Base-by-base conservation (phyloP, 1,139 yeast genomes). In the Nadsonia starkeyi-henricii region DNA sequence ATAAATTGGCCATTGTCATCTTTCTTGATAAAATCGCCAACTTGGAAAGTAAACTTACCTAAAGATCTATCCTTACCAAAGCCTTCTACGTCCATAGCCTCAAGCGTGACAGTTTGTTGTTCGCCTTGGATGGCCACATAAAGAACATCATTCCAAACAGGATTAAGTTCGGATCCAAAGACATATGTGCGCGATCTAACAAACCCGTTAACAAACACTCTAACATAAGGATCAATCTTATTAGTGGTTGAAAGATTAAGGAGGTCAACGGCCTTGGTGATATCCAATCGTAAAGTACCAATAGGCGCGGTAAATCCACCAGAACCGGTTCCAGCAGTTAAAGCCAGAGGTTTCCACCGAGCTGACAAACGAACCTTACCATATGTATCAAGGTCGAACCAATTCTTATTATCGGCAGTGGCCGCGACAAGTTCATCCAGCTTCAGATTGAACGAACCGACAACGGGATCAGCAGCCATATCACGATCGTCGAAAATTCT, bases 261-360 rank as follows among this genome's bases (percentile, higher is more conserved):
- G 59, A 91, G 73, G 52, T 79, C 81, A 51, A 73, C 75, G 44
- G 93, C 96, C 53, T 74, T 75, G 56, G 77, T 77, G 53, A 91
- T 65, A 56, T 79, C 75, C 48, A 91, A 72, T 61, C 97, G 79
- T n/a, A 89, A 72, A 41, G 83, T 93, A 61, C 98, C 98, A 62
- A 89, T 81, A 48, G 98, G 98, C 52, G 89, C 89, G 28, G 86
- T 78, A 67, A 86, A 89, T 45, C 88, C 89, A 57, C 83, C 79
- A 23, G 84, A 69, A 56, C 86, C 88, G 48, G 79, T 69, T 45
- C 67, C 66, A 43, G 69, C 68, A 53, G 74, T 76, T 58, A 89
- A 68, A 41, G 75, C 79, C 43, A 89, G 95, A 2, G 97, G 93
- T 63, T 83, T 86, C 96, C 96, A 91, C 50, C 71, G 68, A 36